phyloP scores from a whole-genome alignment of 2,329 filamentous ascomycete species.

The Venturia effusa region DNA sequence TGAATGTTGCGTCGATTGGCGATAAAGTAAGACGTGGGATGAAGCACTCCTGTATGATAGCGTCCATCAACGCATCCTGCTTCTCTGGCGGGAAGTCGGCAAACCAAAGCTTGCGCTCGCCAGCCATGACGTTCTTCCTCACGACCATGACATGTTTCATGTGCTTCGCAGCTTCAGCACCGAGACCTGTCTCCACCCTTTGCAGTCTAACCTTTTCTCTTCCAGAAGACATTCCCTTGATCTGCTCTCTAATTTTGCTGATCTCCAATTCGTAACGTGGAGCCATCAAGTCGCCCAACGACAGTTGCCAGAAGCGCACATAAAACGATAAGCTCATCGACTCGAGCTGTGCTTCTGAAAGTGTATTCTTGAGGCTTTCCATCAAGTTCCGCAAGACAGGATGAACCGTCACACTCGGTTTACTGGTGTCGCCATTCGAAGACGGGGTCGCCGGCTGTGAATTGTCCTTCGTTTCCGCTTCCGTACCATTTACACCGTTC shows the following conservation, averaged over 20 bases:
- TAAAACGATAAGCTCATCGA: slow-evolving; percentile 73
- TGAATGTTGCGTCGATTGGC: slow-evolving; percentile 78
- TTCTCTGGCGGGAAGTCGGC: slow-evolving; percentile 48
- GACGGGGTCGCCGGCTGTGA: slow-evolving; percentile 5
- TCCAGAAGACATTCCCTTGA: slow-evolving; percentile 51
- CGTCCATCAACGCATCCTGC: slow-evolving; percentile 57
- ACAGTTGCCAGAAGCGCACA: slow-evolving; percentile 83
- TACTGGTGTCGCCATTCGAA: not conserved
- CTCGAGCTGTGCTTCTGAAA: slow-evolving; percentile 55
- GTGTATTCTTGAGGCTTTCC: slow-evolving; percentile 49
- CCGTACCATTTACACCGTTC: slow-evolving; percentile 1
- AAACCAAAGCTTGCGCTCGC: slow-evolving; percentile 74
- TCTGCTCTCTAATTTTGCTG: slow-evolving; percentile 24
- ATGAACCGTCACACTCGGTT: slow-evolving; percentile 41
- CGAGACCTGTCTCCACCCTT: slow-evolving; percentile 56
- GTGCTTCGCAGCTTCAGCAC: slow-evolving; percentile 43
- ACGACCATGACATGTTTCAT: slow-evolving; percentile 6
- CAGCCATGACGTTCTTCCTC: slow-evolving; percentile 44
- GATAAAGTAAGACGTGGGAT: slow-evolving; percentile 80
- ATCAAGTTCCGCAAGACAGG: slow-evolving; percentile 66
- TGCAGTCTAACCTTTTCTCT: slow-evolving; percentile 60
- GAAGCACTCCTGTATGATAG: slow-evolving; percentile 80
- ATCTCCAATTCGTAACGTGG: slow-evolving; percentile 72
- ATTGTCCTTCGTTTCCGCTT: slow-evolving; percentile 14
- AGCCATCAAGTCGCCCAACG: slow-evolving; percentile 69